Evolutionary conservation across 1,139 yeast genomes (phyloP), one percentile per base, ranked within the genome.

Genomic region (Sugiyamaella sp.): DNA sequence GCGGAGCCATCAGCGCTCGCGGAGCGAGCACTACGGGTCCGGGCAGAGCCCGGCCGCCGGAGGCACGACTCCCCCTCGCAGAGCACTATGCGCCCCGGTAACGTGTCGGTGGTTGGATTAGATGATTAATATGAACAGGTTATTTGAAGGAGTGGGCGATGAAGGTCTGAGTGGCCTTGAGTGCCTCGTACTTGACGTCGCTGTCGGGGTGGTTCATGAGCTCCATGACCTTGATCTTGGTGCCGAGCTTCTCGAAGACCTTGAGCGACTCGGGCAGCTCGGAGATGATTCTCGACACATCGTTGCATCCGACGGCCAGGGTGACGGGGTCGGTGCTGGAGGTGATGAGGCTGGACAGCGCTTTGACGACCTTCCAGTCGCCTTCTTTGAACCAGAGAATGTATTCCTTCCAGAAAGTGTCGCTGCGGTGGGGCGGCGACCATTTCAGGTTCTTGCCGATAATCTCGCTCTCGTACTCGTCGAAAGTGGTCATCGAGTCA

Each of bases 401-500:
- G 68, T 95, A 89, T 61, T 89, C 95, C 59, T 84, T 78, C 97
- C 99, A 93, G 70, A 93, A 93, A 53, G 88, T 89, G 52, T 81
- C 83, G 46, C 89, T 86, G 63, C 84, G 82, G 72, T 93, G 99
- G 21, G 96, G 90, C 53, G 99, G 99, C 1, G 96, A 82, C 95
- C 97, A 93, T 59, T 82, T 80, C 66, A 93, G 80, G 59, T 82
- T 79, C 64, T 85, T 83, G 55, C 93, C 84, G 58, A 84, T 86
- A 57, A 93, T 77, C 73, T 93, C 99, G 49, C 90, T 84, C 64
- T 82, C 77, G 71, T 91, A 93, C 71, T 91, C 98, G 66, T 93
- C 99, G 68, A 93, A 88, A 1, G 97, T 89, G 3, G 98, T 85
- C 75, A 93, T 80, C 60, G 82, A 84, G 53, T 84, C 80, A 58